Percentiles rank a stretch among this genome's conserved stretches.
Conservation (phyloP, 768 basidiomycete genomes). For the Boletus patriciae region DNA sequence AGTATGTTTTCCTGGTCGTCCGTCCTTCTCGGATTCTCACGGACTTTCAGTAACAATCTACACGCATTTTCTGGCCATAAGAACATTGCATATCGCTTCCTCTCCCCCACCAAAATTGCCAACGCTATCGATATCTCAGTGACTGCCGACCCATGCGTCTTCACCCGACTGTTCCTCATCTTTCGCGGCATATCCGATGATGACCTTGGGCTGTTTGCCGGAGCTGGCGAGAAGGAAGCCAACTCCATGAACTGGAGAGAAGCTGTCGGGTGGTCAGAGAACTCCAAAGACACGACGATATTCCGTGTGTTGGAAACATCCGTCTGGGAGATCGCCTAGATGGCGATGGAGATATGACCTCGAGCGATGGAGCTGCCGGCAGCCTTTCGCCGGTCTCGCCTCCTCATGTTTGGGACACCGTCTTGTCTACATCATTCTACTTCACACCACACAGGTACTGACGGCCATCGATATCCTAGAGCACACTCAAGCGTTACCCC, state of each 20-base stretch:
- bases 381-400: slow-evolving; percentile 5
- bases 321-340: slow-evolving; percentile 65
- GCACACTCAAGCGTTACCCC: slow-evolving; percentile 21
- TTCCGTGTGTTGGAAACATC: slow-evolving; percentile 82
- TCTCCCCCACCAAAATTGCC: slow-evolving; percentile 74
- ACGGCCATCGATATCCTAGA: slow-evolving; percentile 28
- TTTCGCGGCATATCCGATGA: slow-evolving; percentile 82
- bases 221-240: slow-evolving; percentile 85
- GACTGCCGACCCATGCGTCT: slow-evolving; percentile 76
- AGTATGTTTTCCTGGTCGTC: slow-evolving; percentile 44
- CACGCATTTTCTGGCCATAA: slow-evolving; percentile 71
- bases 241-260: slow-evolving; percentile 80
- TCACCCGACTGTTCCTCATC: slow-evolving; percentile 84
- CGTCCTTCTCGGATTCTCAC: slow-evolving; percentile 1
- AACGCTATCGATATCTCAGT: slow-evolving; percentile 87
- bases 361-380: slow-evolving; percentile 20
- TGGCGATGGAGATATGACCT: not conserved
- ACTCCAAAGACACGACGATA: slow-evolving; percentile 67
- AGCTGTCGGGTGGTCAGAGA: slow-evolving; percentile 77
- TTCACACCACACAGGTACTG: slow-evolving; percentile 8
- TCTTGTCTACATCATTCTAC: slow-evolving; percentile 11
- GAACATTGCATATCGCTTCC: slow-evolving; percentile 89
- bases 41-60: slow-evolving; percentile 63
- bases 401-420: slow-evolving; percentile 9
- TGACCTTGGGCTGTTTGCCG: slow-evolving; percentile 70